phyloP scores from a whole-genome alignment of 176 grass and related monocot genomes.

The Aegilops umbellulata region DNA sequence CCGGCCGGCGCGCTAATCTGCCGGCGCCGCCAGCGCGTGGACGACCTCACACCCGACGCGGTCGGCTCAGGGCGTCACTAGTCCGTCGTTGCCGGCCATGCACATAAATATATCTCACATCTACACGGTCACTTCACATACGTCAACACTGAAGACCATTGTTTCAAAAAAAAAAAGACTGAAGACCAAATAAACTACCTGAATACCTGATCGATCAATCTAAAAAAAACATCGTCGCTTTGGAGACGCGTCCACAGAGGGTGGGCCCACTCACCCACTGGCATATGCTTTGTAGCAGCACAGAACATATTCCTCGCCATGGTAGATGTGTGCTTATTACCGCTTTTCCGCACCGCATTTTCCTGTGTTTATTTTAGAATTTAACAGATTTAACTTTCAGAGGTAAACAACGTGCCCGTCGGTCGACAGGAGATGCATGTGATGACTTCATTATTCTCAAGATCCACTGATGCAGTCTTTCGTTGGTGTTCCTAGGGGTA shows the following conservation, averaged over 20 bases:
- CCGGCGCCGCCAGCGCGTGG: constrained; percentile 33
- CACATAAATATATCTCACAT: background rate
- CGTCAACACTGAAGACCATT: background rate
- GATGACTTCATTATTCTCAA: too few species aligned
- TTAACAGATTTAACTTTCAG: too few species aligned
- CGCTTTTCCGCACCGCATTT: background rate
- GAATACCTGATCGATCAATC: background rate
- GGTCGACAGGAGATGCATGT: too few species aligned
- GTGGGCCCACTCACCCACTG: too few species aligned
- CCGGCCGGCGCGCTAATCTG: constrained; percentile 33
- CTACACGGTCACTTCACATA: background rate
- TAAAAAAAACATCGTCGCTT: background rate
- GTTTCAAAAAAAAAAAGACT: background rate
- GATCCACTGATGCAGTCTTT: too few species aligned
- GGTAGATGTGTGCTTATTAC: background rate
- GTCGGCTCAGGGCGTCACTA: background rate
- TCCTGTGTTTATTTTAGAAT: too few species aligned
- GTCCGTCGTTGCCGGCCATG: background rate
- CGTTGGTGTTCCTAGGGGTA: too few species aligned
- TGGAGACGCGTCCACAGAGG: background rate
- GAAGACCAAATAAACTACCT: background rate
- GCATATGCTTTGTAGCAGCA: background rate
- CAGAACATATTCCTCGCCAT: background rate
- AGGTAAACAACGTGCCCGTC: too few species aligned
- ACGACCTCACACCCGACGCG: constrained; percentile 17